Base-by-base conservation (phyloP, 148 eudicot species). In the Chenopodium quinoa region DNA sequence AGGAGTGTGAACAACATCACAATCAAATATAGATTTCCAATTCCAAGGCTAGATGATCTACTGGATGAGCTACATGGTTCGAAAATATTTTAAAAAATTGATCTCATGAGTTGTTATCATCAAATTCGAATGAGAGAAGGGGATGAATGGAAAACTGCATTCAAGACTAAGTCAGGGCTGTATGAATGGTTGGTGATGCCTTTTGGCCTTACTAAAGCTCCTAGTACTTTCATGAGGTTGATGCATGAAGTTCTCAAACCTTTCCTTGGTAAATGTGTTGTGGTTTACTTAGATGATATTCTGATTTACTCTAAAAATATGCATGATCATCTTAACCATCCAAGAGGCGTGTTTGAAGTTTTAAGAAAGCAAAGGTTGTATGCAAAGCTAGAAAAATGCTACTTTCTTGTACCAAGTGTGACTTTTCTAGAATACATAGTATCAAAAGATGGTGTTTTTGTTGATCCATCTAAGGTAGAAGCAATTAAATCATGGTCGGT, bases 21-120 rank as follows among this genome's bases (percentile, higher is more conserved):
- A 17, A 73, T 73, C 76, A 47, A 73, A 47, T 73, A 73, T 29
- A 22, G 76, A 2, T 44, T 73, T 73, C 76, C 54, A 17, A 73
- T 73, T 4, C 60, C 76, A 4, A 44, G 76, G 13, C 25, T 73
- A 1, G 56, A 73, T 11, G 76, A 73, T 46, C 46, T 40, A 56
- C 1, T 73, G 14, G 58, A 73, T 73, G 56, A 73, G 46, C 20
- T 73, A 6, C 7, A 20, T 69, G 44, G 73, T 29, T 10, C 22
- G 19, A 29, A 12, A 4, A 16, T 31, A 4, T 31, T 69, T 69
- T 31, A 46, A 11, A 69, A 69, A 7, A 20, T 69, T 14, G 44
- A 69, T 69, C 17, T 69, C 1, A 27, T 40, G 47, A 69, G 40
- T 69, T 5, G 5, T 34, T 34, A 34, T 34, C 37, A 34, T 34